These are phyloP conservation scores for Aspergillus tamarii DNA, from an alignment of 2,329 filamentous ascomycete species.

Conservation along the genomic window DNA sequence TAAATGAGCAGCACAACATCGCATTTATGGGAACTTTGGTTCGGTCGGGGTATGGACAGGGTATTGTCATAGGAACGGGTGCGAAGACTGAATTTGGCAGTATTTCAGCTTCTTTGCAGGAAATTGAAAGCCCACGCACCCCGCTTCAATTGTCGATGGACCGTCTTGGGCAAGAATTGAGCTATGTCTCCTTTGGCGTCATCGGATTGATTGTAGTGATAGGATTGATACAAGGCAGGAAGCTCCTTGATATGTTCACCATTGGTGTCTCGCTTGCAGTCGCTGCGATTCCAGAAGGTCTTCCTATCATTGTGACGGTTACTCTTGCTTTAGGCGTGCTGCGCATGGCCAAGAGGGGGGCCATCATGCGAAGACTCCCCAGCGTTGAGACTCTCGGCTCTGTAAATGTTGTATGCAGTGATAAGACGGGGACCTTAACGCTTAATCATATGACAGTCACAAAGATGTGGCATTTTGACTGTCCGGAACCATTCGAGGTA, in stretches of 20 bases:
- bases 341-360: constrained; percentile 92
- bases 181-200: constrained; percentile 93
- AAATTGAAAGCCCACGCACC: constrained; percentile 93
- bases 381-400: constrained; percentile 97
- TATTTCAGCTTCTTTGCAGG: constrained; percentile 90
- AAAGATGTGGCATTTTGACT: constrained; percentile 93
- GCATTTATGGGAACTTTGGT: constrained; percentile 98
- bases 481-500: constrained; percentile 59
- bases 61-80: constrained; percentile 95
- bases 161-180: constrained; percentile 90
- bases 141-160: constrained; percentile 97
- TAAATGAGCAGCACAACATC: constrained; percentile 83
- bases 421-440: constrained; percentile 95
- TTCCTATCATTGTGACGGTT: constrained; percentile 97
- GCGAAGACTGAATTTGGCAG: constrained; percentile 93
- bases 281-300: constrained; percentile 90
- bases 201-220: constrained; percentile 92
- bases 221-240: constrained; percentile 86
- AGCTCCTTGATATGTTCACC: constrained; percentile 91
- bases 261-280: constrained; percentile 97
- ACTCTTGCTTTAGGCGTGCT: constrained; percentile 93
- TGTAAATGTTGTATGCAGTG: constrained; percentile 99
- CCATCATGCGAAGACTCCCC: constrained; percentile 92
- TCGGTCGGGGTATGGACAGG: constrained; percentile 91
- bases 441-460: constrained; percentile 98